Conservation (phyloP, 192 early-diverging fungal species). For the Funneliformis mosseae region DNA sequence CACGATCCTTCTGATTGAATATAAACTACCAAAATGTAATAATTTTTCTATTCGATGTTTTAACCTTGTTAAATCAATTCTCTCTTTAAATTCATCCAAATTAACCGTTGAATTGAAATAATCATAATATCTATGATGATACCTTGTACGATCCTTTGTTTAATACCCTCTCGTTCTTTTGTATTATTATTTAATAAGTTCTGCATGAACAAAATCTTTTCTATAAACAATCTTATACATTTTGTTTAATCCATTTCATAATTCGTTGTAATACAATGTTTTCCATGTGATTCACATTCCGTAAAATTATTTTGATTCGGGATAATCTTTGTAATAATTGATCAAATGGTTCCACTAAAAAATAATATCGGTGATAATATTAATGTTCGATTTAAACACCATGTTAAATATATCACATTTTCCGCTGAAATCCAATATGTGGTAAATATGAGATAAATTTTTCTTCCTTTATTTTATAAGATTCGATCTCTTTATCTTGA, state of each 20-base stretch:
- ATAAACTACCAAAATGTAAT: constrained; percentile 59
- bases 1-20: constrained; percentile 49
- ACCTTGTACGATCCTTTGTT: not conserved
- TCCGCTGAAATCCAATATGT: constrained; percentile 48
- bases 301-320: not conserved
- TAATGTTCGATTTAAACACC: constrained; percentile 45
- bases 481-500: not conserved
- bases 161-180: not conserved
- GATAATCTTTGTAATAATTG: not conserved
- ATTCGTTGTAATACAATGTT: not conserved
- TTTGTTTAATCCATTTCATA: not conserved
- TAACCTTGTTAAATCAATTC: constrained; percentile 43
- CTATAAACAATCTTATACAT: constrained; percentile 4
- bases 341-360: constrained; percentile 17
- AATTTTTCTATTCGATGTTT: constrained; percentile 39
- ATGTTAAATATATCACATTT: constrained; percentile 47
- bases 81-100: constrained; percentile 41
- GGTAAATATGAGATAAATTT: constrained; percentile 48
- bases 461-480: not conserved
- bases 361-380: constrained; percentile 46
- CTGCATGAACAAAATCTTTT: not conserved
- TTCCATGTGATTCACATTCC: not conserved
- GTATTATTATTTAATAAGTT: not conserved
- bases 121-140: not conserved
- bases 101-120: not conserved